These are phyloP conservation scores for Acanthamoeba triangularis DNA, from an alignment of 208 protist genomes.

Conservation along the genomic window DNA sequence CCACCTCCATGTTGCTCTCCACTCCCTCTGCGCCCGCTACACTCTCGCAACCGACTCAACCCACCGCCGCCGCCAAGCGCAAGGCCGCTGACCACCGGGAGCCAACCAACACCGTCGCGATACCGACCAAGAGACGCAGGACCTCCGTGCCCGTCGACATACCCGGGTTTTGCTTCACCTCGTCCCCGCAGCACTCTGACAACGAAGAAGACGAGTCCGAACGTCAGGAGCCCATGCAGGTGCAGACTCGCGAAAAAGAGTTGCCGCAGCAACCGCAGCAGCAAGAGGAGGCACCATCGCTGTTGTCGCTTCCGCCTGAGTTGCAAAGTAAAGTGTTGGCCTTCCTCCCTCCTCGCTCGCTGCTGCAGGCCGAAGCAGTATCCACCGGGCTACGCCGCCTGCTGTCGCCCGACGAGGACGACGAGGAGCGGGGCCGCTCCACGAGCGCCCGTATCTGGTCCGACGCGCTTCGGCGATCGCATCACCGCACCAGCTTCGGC, in stretches of 20 bases:
- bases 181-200: background rate
- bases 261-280: background rate
- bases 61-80: background rate
- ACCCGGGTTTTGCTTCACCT: background rate
- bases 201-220: background rate
- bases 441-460: background rate
- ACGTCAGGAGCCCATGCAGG: background rate
- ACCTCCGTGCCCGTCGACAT: background rate
- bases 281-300: background rate
- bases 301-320: background rate
- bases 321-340: slow-evolving; percentile 31
- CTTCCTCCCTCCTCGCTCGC: background rate
- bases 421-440: background rate
- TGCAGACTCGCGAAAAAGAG: background rate
- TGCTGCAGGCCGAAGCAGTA: background rate
- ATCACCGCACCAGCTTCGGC: too few relatives aligned
- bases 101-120: background rate
- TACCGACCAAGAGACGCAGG: background rate
- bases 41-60: background rate
- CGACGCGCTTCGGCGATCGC: background rate
- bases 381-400: background rate
- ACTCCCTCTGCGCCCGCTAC: background rate
- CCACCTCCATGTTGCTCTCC: background rate
- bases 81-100: background rate
- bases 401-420: background rate